These are phyloP conservation scores for Allium sativum DNA, from an alignment of 106 monocot species.

Conservation along the genomic window DNA sequence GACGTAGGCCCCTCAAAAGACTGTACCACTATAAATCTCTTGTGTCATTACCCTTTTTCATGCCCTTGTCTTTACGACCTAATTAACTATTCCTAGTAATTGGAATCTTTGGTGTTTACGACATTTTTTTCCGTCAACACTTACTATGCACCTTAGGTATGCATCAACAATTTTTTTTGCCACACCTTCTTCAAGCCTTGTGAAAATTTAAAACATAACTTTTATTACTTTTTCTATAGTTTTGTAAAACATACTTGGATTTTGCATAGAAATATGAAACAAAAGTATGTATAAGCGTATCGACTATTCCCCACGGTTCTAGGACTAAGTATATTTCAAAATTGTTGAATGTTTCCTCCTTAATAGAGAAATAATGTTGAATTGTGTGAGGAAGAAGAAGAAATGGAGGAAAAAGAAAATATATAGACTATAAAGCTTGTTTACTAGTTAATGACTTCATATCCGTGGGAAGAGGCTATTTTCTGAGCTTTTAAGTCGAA, in stretches of 20 bases:
- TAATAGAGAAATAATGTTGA: conserved; percentile 10
- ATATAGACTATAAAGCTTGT: background rate
- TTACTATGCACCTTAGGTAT: conserved; percentile 86
- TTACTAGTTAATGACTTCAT: conserved; percentile 82
- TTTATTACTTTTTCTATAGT: too few species aligned
- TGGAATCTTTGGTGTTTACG: too few species aligned
- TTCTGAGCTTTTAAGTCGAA: conserved; percentile 78
- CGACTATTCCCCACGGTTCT: conserved; percentile 83
- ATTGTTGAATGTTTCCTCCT: conserved; percentile 94
- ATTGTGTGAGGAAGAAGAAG: too few species aligned
- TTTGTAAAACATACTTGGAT: too few species aligned
- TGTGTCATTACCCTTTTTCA: too few species aligned
- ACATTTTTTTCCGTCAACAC: too few species aligned
- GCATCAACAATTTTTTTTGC: conserved; percentile 52
- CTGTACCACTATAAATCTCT: too few species aligned
- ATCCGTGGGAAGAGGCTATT: conserved; percentile 83
- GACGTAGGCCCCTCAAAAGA: too few species aligned
- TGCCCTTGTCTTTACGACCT: too few species aligned
- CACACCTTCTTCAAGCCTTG: conserved; percentile 70
- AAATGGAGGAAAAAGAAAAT: too few species aligned
- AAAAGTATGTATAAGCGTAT: conserved; percentile 17
- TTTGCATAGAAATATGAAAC: too few species aligned
- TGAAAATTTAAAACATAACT: background rate
- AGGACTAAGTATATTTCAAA: conserved; percentile 56
- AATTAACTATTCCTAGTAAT: too few species aligned